Base-by-base conservation (phyloP, 257 asterid species). In the Pogostemon cablin region DNA sequence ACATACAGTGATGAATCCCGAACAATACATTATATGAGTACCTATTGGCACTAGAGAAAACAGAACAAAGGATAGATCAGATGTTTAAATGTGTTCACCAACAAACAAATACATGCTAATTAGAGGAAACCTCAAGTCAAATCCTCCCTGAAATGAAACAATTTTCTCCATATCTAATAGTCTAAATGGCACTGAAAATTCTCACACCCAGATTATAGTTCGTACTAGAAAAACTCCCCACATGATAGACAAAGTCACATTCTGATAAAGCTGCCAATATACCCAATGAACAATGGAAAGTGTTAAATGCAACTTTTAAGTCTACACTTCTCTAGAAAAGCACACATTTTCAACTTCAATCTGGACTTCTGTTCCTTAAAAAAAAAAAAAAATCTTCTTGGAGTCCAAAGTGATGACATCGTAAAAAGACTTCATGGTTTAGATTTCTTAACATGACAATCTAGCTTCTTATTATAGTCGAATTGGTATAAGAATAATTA, bases 401-500 rank as follows among this genome's bases (percentile, higher is more conserved):
- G 41, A 58, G 41, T 8, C 43, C 41, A 70, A 17, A 42, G 9
- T 6, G 50, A 32, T 34, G 17, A 10, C 43, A 44, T 43, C 41
- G 35, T 34, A 17, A 20, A 32, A 50, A 44, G 40, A 39, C 5
- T 46, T 20, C 41, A 12, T 44, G 59, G 59, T 58, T 69, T 67
- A 34, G 65, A 32, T 53, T 68, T 54, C 38, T 10, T 40, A 7
- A 25, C 53, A 25, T 42, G 38, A 54, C 20, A 8, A 7, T 4
- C 48, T 41, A 37, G 4, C 34, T 55, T 9, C 37, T 15, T 39
- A 17, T 41, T 53, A 40, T 9, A 68, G 64, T 39, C 15, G 34
- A 69, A 46, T 57, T 42, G 41, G 35, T 69, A 37, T 43, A 57
- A 34, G 65, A 55, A 50, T 38, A 15, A 56, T 37, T 6, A 69